phyloP scores from a whole-genome alignment of 495 filamentous ascomycete genomes.

The Daldinia concentrica region DNA sequence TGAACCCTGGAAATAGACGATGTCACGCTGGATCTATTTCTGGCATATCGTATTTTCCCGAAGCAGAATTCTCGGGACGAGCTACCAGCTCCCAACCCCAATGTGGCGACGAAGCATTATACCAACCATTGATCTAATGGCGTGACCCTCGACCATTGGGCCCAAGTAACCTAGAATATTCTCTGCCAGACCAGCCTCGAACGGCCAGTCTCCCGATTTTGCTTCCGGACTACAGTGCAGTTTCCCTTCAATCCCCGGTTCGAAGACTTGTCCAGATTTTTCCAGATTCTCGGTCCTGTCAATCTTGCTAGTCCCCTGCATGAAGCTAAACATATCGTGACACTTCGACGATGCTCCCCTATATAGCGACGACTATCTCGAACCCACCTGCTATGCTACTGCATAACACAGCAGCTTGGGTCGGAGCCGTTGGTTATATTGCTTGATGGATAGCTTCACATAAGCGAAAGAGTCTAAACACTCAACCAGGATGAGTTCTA shows the following conservation, averaged over 20 bases:
- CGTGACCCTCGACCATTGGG: slow-evolving; percentile 32
- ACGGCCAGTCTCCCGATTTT: slow-evolving; percentile 23
- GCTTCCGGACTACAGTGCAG: neutral
- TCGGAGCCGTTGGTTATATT: slow-evolving; percentile 28
- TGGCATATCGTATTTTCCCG: slow-evolving; percentile 34
- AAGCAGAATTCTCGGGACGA: slow-evolving; percentile 31
- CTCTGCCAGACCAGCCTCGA: slow-evolving; percentile 32
- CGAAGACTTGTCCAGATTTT: slow-evolving; percentile 34
- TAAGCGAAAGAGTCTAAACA: slow-evolving; percentile 18
- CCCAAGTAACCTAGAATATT: slow-evolving; percentile 17
- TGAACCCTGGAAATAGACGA: slow-evolving; percentile 15
- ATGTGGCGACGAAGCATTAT: slow-evolving; percentile 23
- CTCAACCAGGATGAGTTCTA: slow-evolving; percentile 20
- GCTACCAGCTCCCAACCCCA: slow-evolving; percentile 24
- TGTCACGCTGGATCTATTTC: slow-evolving; percentile 40
- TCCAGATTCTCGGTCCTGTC: slow-evolving; percentile 32
- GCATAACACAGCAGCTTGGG: slow-evolving; percentile 17
- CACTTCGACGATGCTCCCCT: slow-evolving; percentile 16
- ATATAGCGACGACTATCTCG: slow-evolving; percentile 11
- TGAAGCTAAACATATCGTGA: slow-evolving; percentile 23
- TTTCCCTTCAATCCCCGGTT: slow-evolving; percentile 10
- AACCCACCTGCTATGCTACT: slow-evolving; percentile 27
- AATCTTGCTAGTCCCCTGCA: slow-evolving; percentile 24
- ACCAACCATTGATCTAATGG: slow-evolving; percentile 26
- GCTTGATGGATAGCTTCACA: slow-evolving; percentile 16